Evolutionary conservation across 2,329 filamentous ascomycete species (phyloP), one percentile per base, ranked within the genome.

Genomic region (Xylariomycetidae sp.): DNA sequence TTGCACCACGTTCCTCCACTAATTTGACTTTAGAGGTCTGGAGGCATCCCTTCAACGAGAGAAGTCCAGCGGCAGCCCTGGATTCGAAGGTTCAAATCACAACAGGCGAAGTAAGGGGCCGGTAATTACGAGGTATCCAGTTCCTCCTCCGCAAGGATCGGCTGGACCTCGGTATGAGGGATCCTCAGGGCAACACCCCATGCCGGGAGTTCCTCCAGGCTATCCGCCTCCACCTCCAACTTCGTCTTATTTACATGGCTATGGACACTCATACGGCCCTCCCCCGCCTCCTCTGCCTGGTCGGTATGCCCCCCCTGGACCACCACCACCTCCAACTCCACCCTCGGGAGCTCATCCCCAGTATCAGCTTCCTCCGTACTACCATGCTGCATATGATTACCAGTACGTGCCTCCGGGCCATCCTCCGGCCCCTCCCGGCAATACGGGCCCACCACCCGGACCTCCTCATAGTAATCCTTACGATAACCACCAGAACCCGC

Each of bases 101-200:
- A 33, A 33, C 15, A 57, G 49, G 37, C 44, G 49, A 31, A 39
- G 39, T 19, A 58, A 54, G 35, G 54, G 52, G 5, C 53, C 55
- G 8, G 43, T 57, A 13, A 52, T 58, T 20, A 57, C 54, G 13
- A 53, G 53, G 25, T 58, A 57, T 19, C 46, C 52, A 12, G 46
- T 45, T 25, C 55, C 55, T 6, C 36, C 39, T 31, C 37, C 41
- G 10, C 42, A 36, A 9, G 31, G 41, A 9, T 37, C 41, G 23
- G 22, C 35, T 30, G 35, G 41, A n/a, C 32, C 34, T 25, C 46
- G 33, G 25, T 47, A 43, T 16, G 40, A 42, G 16, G 38, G 25
- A 26, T 20, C 37, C 5, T 35, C 33, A 14, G 33, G 42, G 36
- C 50, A 44, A 15, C 40, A 44, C 12, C 41, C 40, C 25, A 34